These are phyloP conservation scores for Lasiosphaeriaceae sp. DNA, from an alignment of 495 filamentous ascomycete species.

Conservation along the genomic window DNA sequence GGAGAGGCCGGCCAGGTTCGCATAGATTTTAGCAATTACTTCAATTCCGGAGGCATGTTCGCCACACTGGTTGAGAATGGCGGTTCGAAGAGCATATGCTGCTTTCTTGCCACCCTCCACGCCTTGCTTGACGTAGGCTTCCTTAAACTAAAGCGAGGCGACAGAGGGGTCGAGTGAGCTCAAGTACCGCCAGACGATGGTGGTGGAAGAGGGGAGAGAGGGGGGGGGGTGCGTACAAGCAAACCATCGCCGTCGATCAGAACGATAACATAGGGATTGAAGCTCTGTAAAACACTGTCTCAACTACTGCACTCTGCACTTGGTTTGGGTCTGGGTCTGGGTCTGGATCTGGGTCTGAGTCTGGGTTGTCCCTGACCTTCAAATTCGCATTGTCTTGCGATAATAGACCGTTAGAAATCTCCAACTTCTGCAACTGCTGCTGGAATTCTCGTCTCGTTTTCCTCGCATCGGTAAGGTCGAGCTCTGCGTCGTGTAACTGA, in stretches of 20 bases:
- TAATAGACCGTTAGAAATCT: slow-evolving; percentile 20
- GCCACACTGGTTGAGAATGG: slow-evolving; percentile 49
- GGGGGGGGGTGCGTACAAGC: slow-evolving; percentile 46
- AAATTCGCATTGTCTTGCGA: slow-evolving; percentile 31
- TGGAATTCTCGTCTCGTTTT: slow-evolving; percentile 42
- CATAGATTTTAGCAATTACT: slow-evolving; percentile 65
- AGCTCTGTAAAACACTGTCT: slow-evolving; percentile 49
- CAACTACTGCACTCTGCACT: slow-evolving; percentile 11
- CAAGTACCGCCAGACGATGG: slow-evolving; percentile 6
- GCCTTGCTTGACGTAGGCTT: slow-evolving; percentile 59
- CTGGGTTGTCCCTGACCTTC: slow-evolving; percentile 30
- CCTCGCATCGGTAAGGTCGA: slow-evolving; percentile 41
- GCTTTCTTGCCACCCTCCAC: slow-evolving; percentile 68
- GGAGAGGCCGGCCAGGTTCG: slow-evolving; percentile 62
- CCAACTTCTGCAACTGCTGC: slow-evolving; percentile 33
- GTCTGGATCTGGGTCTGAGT: not conserved
- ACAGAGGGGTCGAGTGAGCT: not conserved
- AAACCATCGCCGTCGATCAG: slow-evolving; percentile 77
- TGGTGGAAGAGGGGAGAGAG: slow-evolving; percentile 1
- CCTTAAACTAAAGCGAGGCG: slow-evolving; percentile 57
- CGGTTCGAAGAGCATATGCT: slow-evolving; percentile 56
- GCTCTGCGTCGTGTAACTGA: slow-evolving; percentile 32
- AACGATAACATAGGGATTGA: slow-evolving; percentile 70
- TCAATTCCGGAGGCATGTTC: slow-evolving; percentile 45
- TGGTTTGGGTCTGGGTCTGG: not conserved